Conservation (phyloP, 1,139 yeast genomes). For the Geotrichum bryndzae region DNA sequence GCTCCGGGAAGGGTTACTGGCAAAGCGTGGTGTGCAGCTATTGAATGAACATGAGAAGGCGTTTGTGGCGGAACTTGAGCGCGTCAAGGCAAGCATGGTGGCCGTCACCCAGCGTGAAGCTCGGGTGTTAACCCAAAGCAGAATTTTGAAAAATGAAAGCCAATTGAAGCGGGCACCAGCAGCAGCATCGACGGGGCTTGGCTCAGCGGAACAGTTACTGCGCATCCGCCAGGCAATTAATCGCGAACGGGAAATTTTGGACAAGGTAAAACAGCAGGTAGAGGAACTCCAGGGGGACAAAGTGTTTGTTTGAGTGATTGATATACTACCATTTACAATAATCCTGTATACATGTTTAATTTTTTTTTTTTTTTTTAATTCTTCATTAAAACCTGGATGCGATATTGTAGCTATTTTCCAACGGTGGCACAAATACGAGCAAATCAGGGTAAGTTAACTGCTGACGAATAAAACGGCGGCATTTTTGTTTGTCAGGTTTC, state of each 20-base stretch:
- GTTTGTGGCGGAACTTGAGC: conserved; percentile 44
- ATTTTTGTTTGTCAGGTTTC: not conserved
- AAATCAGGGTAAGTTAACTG: not conserved
- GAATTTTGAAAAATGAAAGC: not conserved
- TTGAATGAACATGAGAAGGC: conserved; percentile 40
- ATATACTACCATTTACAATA: not conserved
- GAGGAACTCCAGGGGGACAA: not conserved
- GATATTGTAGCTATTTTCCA: not conserved
- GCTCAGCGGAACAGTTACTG: conserved; percentile 22
- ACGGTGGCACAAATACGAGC: not conserved
- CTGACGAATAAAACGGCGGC: not conserved
- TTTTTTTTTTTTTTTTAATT: not conserved
- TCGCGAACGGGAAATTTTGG: conserved; percentile 3
- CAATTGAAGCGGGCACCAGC: not conserved
- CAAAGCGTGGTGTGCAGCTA: conserved; percentile 29
- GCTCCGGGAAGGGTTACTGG: conserved; percentile 30
- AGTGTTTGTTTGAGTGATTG: not conserved
- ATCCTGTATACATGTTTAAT: not conserved
- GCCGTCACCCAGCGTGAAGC: not conserved
- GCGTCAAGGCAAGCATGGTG: conserved; percentile 20
- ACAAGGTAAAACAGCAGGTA: not conserved
- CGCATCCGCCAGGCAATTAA: conserved; percentile 31
- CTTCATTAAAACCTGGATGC: not conserved
- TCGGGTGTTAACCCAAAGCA: not conserved
- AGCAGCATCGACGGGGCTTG: conserved; percentile 21